Conservation (phyloP, 1,139 yeast species). For the Lodderomyces oxycetoniae region DNA sequence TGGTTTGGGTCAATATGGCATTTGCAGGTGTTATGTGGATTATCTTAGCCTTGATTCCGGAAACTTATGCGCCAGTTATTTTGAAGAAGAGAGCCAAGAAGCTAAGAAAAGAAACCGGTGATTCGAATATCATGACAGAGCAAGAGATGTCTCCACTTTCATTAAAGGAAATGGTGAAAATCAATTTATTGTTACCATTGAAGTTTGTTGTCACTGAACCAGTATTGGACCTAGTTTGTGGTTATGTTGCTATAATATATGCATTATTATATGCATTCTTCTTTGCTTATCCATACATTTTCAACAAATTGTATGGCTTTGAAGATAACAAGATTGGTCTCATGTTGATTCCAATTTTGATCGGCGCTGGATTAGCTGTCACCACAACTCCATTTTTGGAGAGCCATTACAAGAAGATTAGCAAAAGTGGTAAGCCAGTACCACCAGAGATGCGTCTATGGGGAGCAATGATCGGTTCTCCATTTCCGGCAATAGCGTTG, state of each 20-base stretch:
- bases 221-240: conserved; percentile 74
- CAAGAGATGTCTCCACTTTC: conserved; percentile 78
- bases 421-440: conserved; percentile 24
- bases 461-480: conserved; percentile 89
- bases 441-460: conserved; percentile 77
- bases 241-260: conserved; percentile 82
- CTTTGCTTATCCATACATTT: conserved; percentile 82
- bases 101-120: conserved; percentile 76
- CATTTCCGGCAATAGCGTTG: conserved; percentile 81
- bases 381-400: conserved; percentile 71
- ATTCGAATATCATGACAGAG: conserved; percentile 81
- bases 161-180: conserved; percentile 56
- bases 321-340: conserved; percentile 70
- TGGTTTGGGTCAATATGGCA: conserved; percentile 90
- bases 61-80: conserved; percentile 87
- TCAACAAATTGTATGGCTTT: conserved; percentile 59
- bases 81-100: conserved; percentile 65
- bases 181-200: conserved; percentile 71
- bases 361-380: conserved; percentile 76
- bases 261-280: conserved; percentile 85
- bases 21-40: conserved; percentile 85
- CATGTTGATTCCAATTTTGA: conserved; percentile 81
- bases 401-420: conserved; percentile 47
- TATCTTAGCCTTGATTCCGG: conserved; percentile 60
- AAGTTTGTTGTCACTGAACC: conserved; percentile 75